Base-by-base conservation (phyloP, 2,329 filamentous ascomycete genomes). In the Mollisia scopiformis region DNA sequence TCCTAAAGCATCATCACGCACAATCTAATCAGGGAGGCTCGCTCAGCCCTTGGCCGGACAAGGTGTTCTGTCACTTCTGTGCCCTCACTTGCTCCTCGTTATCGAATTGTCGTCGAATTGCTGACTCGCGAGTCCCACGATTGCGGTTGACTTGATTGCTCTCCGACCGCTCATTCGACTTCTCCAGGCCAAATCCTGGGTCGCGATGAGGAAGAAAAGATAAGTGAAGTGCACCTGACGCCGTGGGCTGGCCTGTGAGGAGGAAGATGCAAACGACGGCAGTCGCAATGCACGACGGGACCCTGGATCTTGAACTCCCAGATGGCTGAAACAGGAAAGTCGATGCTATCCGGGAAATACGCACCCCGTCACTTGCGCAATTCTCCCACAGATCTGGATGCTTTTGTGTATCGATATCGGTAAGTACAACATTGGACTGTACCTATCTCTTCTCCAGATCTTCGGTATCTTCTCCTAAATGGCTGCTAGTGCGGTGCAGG, bases 1-100 rank as follows among this genome's bases (percentile, higher is more conserved):
- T 65, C 54, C 54, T 33, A 51, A 60, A 63, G 33, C 43, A 62
- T 57, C 61, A 58, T 61, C 64, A 58, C 64, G 60, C 62, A 57
- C 61, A 52, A 62, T 59, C 57, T 53, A 56, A 52, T 51, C 35
- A 16, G 3, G 11, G 43, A 47, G 23, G 25, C 13, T 10, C 25
- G n/a, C 25, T 51, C 47, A 19, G 41, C 47, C 47, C 54, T 56
- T 43, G 54, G 37, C 56, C n/a, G 57, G n/a, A 61, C 57, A 57
- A 57, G 52, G 57, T 41, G 25, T n/a, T 10, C 13, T 33, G n/a
- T n/a, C n/a, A n/a, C n/a, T n/a, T n/a, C n/a, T 27, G 31, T 11
- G 31, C 16, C 31, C 31, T 35, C 31, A 41, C 33, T 55, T 39
- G 46, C 46, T 55, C 46, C 21, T 31, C 11, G 6, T 19, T 37